A percentile compares a stretch with the other conserved stretches of the same genome.
phyloP scores from a whole-genome alignment of 1,139 yeast species.

The Hemisphaericaspora xylanilytica region DNA sequence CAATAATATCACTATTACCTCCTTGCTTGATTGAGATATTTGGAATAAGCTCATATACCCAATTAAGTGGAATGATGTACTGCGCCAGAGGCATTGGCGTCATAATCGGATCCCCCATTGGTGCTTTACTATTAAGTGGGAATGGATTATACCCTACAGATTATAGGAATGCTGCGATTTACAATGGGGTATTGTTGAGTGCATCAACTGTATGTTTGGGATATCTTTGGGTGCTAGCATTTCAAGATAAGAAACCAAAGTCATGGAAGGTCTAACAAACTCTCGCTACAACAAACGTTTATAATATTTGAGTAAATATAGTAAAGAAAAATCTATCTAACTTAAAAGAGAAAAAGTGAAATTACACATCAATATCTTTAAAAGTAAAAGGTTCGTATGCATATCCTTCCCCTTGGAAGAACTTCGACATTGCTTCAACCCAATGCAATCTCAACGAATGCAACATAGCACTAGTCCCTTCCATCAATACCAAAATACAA shows the following conservation, averaged over 20 bases:
- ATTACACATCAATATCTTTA: conserved; percentile 16
- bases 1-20: conserved; percentile 39
- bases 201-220: conserved; percentile 18
- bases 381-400: conserved; percentile 83
- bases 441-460: conserved; percentile 96
- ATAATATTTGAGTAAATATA: not conserved
- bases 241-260: conserved; percentile 2
- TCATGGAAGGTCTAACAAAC: conserved; percentile 9
- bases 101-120: conserved; percentile 33
- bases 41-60: conserved; percentile 32
- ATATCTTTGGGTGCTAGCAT: conserved; percentile 6
- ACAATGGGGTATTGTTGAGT: conserved; percentile 24
- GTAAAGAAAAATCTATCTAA: not conserved
- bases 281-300: not conserved
- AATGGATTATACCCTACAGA: conserved; percentile 17
- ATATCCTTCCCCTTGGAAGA: conserved; percentile 93
- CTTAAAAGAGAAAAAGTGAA: not conserved
- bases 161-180: conserved; percentile 23
- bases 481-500: conserved; percentile 91
- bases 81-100: conserved; percentile 32
- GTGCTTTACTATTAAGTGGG: conserved; percentile 25
- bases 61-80: conserved; percentile 27
- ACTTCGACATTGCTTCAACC: conserved; percentile 99
- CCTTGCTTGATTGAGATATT: conserved; percentile 38
- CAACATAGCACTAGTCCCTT: conserved; percentile 98